phyloP scores from a whole-genome alignment of 2,329 filamentous ascomycete genomes.

The Didymella pinodella region DNA sequence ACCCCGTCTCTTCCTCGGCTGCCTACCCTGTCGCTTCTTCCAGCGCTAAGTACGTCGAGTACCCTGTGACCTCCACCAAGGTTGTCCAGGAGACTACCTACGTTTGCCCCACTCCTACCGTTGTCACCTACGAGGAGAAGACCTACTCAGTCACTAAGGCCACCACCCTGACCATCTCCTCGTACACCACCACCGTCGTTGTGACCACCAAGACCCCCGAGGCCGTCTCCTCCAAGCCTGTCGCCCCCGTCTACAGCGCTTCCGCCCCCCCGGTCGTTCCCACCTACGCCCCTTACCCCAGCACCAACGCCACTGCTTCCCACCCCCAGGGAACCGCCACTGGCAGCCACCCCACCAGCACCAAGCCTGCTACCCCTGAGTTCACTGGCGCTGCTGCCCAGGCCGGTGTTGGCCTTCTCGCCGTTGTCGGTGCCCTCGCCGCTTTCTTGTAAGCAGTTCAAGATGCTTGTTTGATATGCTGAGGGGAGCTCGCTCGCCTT shows the following conservation, averaged over 20 bases:
- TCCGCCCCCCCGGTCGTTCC: conserved; percentile 27
- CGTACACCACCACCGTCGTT: conserved; percentile 20
- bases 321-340: conserved; percentile 33
- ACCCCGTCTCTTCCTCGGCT: conserved; percentile 22
- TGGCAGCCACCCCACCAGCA: conserved; percentile 40
- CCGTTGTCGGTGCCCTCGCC: conserved; percentile 59
- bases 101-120: conserved; percentile 33
- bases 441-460: conserved; percentile 50
- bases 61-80: conserved; percentile 21
- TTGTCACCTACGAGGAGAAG: conserved; percentile 29
- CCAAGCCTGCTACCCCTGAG: conserved; percentile 37
- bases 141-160: conserved; percentile 22
- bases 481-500: conserved; percentile 13
- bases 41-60: conserved; percentile 18
- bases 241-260: conserved; percentile 23
- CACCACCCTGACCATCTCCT: conserved; percentile 13
- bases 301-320: conserved; percentile 35
- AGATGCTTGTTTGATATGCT: conserved; percentile 26
- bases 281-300: conserved; percentile 28
- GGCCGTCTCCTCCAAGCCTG: conserved; percentile 20
- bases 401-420: conserved; percentile 61
- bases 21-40: conserved; percentile 16
- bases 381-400: conserved; percentile 63
- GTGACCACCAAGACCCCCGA: conserved; percentile 30
- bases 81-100: conserved; percentile 17